A percentile compares a stretch with the other conserved stretches of the same genome.
These are phyloP conservation scores for Helenozyma rhizophorensis DNA, from an alignment of 805 yeast genomes.

Conservation along the genomic window DNA sequence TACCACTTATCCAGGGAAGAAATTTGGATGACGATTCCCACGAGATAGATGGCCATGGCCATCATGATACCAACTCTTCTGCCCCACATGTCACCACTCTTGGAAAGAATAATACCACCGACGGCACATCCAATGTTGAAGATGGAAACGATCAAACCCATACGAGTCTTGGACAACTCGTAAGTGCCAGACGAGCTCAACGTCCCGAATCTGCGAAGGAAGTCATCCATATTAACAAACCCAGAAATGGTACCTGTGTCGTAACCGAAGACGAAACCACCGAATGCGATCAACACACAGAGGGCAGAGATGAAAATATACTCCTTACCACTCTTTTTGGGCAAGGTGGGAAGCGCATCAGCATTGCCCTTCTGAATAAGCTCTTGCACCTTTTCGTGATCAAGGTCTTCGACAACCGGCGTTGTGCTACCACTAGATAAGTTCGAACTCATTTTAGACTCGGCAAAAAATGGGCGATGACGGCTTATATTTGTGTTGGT, in stretches of 20 bases:
- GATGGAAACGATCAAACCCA: slow-evolving; percentile 50
- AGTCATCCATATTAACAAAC: slow-evolving; percentile 61
- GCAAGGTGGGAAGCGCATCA: slow-evolving; percentile 1
- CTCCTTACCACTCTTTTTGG: slow-evolving; percentile 11
- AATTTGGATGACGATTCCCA: slow-evolving; percentile 61
- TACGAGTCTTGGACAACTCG: slow-evolving; percentile 42
- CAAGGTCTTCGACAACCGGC: too few relatives aligned
- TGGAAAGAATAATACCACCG: slow-evolving; percentile 61
- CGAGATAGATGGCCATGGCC: slow-evolving; percentile 52
- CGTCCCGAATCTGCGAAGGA: slow-evolving; percentile 49
- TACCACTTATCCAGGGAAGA: slow-evolving; percentile 53
- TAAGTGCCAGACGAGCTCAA: slow-evolving; percentile 34
- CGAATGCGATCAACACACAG: slow-evolving; percentile 63
- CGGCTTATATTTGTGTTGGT: too few relatives aligned
- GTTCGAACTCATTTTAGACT: too few relatives aligned
- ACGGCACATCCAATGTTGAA: slow-evolving; percentile 71
- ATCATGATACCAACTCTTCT: slow-evolving; percentile 54
- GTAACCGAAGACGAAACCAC: slow-evolving; percentile 76
- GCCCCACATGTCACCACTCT: slow-evolving; percentile 55
- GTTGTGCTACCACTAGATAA: too few relatives aligned
- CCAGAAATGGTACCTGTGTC: slow-evolving; percentile 79
- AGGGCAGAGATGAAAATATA: slow-evolving; percentile 30
- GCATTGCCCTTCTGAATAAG: neutral
- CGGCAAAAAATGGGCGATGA: too few relatives aligned
- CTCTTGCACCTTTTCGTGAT: too few relatives aligned